Evolutionary conservation across 2,329 filamentous ascomycete genomes (phyloP).

Genomic region (Aphanocladium album): DNA sequence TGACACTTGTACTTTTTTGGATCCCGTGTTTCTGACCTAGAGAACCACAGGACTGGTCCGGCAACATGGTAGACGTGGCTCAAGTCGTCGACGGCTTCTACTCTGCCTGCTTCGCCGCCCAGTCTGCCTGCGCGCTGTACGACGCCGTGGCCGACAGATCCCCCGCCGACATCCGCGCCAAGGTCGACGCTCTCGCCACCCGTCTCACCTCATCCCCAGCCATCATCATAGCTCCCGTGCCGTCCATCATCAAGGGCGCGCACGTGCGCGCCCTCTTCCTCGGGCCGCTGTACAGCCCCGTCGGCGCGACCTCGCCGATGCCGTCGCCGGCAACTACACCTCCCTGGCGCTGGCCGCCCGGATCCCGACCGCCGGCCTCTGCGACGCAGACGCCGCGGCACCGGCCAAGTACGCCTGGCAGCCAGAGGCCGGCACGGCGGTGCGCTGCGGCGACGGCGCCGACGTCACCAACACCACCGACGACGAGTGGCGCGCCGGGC

Average conservation of each 20-base stretch:
- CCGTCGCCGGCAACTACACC: neutral
- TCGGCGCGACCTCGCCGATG: slow-evolving; percentile 1
- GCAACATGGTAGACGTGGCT: slow-evolving; percentile 26
- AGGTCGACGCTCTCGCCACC: slow-evolving; percentile 23
- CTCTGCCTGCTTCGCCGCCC: slow-evolving; percentile 25
- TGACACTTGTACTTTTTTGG: no score
- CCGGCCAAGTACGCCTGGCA: slow-evolving; percentile 10
- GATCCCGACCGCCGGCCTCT: neutral
- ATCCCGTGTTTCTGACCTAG: no score
- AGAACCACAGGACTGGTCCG: slow-evolving; percentile 22
- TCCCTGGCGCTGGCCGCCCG: neutral
- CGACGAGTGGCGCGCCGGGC: slow-evolving; percentile 19
- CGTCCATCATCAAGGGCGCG: slow-evolving; percentile 23
- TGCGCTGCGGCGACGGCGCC: slow-evolving; percentile 20
- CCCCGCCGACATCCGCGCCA: slow-evolving; percentile 11
- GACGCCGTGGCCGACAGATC: slow-evolving; percentile 7
- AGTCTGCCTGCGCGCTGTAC: slow-evolving; percentile 10
- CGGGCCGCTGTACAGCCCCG: no score
- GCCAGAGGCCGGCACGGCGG: neutral
- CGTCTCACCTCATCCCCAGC: slow-evolving; percentile 18
- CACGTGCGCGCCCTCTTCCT: no score
- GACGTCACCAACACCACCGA: slow-evolving; percentile 13
- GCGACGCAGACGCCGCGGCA: neutral
- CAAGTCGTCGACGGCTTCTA: slow-evolving; percentile 31
- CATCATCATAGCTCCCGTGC: slow-evolving; percentile 2